Evolutionary conservation across 495 filamentous ascomycete species (phyloP).

Genomic region (Rostrohypoxylon terebratum): DNA sequence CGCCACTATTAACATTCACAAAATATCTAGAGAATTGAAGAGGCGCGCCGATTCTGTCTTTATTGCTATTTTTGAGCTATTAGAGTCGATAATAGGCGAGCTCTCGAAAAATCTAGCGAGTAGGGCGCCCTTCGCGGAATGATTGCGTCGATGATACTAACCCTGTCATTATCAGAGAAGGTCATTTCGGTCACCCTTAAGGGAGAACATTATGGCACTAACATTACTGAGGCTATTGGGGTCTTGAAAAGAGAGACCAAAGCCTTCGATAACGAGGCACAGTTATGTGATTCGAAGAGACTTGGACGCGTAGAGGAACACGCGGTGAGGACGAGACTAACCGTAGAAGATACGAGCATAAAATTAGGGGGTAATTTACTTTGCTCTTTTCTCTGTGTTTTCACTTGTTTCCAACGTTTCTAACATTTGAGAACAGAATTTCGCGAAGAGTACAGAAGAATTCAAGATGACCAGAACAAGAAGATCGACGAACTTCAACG

Average conservation of each 20-base stretch:
- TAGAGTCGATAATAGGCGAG: constrained; percentile 3
- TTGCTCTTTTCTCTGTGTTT: neutral
- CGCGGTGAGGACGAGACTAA: neutral
- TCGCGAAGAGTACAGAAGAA: neutral
- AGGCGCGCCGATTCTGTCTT: constrained; percentile 14
- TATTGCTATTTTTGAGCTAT: neutral
- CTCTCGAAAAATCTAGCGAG: neutral
- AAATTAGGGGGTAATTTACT: neutral
- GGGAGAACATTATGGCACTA: neutral
- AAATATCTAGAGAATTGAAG: neutral
- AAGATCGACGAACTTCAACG: constrained; percentile 7
- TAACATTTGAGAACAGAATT: neutral
- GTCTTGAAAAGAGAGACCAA: constrained; percentile 13
- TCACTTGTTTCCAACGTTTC: neutral
- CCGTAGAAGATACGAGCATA: constrained; percentile 1
- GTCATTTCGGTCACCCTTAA: neutral
- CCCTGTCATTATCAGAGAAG: neutral
- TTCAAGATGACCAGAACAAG: neutral
- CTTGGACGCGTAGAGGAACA: constrained; percentile 9
- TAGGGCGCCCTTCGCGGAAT: neutral
- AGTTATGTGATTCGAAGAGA: constrained; percentile 12
- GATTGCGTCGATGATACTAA: neutral
- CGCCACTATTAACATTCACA: constrained; percentile 8
- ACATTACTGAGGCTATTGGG: neutral
- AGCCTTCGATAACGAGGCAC: constrained; percentile 3